A percentile compares a stretch with the other conserved stretches of the same genome.
phyloP scores from a whole-genome alignment of 1,284 basidiomycete genomes.

The Cystobasidiaceae sp. region DNA sequence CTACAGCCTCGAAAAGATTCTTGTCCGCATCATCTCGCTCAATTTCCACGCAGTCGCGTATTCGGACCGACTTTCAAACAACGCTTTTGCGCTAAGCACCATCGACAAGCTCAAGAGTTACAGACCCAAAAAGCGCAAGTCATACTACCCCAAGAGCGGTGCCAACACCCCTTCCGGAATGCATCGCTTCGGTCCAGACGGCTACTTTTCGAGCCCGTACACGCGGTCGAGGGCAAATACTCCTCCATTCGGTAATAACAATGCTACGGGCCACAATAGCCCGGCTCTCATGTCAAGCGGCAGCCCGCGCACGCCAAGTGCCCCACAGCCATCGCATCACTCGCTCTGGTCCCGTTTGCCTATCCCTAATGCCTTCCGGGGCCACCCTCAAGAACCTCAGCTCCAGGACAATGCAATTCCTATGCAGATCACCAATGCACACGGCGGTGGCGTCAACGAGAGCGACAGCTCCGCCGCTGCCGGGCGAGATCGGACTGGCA shows the following conservation, averaged over 20 bases:
- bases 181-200: no score
- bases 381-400: background rate
- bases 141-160: no score
- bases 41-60: constrained; percentile 46
- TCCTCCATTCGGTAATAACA: constrained; percentile 13
- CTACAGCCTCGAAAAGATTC: constrained; percentile 24
- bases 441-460: no score
- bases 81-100: constrained; percentile 43
- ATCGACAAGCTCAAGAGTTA: constrained; percentile 46
- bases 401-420: constrained; percentile 13
- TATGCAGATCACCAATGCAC: constrained; percentile 4
- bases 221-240: constrained; percentile 9
- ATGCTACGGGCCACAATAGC: background rate
- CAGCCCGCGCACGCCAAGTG: constrained; percentile 9
- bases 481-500: background rate
- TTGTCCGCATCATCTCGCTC: constrained; percentile 31
- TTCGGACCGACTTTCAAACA: constrained; percentile 45
- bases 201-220: background rate
- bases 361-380: constrained; percentile 11
- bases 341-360: constrained; percentile 27
- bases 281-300: background rate
- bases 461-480: no score
- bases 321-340: background rate
- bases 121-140: constrained; percentile 45
- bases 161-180: constrained; percentile 15